Evolutionary conservation across 305 asterid species (phyloP).

Genomic region (Fraxinus platypoda): DNA sequence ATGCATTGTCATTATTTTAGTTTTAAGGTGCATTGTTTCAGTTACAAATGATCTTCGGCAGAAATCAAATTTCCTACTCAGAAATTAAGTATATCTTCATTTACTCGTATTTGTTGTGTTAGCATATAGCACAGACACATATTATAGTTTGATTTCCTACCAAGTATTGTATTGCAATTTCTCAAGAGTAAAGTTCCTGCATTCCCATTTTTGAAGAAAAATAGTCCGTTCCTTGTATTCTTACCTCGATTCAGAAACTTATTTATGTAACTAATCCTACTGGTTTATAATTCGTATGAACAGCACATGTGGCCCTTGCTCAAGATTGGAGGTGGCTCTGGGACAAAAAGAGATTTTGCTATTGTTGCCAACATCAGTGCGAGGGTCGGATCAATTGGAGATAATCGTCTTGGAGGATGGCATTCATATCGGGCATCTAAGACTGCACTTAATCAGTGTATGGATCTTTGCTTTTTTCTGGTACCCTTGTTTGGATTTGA

Average conservation of each 20-base stretch:
- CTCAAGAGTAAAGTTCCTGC: not conserved
- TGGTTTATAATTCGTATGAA: slow-evolving; percentile 29
- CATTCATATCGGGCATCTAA: slow-evolving; percentile 89
- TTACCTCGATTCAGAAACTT: slow-evolving; percentile 6
- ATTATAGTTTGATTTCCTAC: not conserved
- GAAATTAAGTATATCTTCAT: not conserved
- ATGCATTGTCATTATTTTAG: not conserved
- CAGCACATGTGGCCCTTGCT: slow-evolving; percentile 97
- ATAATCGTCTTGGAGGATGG: slow-evolving; percentile 91
- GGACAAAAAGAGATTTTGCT: slow-evolving; percentile 60
- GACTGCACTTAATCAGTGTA: slow-evolving; percentile 85
- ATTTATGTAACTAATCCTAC: not conserved
- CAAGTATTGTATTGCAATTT: not conserved
- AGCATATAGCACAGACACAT: not conserved
- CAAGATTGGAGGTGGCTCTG: slow-evolving; percentile 71
- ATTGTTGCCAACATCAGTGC: slow-evolving; percentile 82
- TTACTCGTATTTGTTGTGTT: not conserved
- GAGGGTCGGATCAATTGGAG: slow-evolving; percentile 90
- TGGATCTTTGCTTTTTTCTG: slow-evolving; percentile 7
- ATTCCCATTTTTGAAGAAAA: not conserved
- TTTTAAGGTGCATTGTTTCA: not conserved
- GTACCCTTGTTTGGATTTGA: not conserved
- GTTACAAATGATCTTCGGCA: not conserved
- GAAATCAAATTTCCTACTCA: not conserved
- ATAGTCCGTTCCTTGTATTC: not conserved